Evolutionary conservation across 768 basidiomycete genomes (phyloP), one percentile per base, ranked within the genome.

Genomic region (Suillus luteus): DNA sequence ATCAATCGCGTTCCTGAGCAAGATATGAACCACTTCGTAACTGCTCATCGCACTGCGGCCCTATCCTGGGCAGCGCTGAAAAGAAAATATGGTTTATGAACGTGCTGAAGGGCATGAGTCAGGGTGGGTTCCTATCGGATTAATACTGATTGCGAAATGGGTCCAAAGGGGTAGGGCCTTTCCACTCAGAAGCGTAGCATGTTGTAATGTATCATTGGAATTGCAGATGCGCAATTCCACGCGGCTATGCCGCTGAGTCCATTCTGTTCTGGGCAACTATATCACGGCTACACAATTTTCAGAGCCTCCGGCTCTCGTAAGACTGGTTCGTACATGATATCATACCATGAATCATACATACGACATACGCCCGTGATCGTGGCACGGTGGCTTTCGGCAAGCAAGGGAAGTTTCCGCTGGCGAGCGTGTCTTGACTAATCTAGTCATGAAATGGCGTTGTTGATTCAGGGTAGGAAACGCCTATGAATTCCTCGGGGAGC

Each of bases 1-100:
- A 86, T 93, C 68, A 94, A 94, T 72, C 90, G 92, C 68, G 88
- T 94, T 64, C 87, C 88, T 33, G 92, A 94, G 75, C 85, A 87
- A 64, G 92, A 94, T 71, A 94, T 94, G 92, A 86, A 86, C 64
- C 81, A 83, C 37, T 94, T 94, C 70, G 87, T 90, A 37, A 71
- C 80, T 15, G 80, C 80, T 43, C 82, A 90, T 69, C 74, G 82
- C 51, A 78, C 82, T n/a, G 90, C 84, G 49, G 86, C 82, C 11
- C 82, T 89, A 22, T 87, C 89, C 7, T 94, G 92, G 92, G 77
- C 79, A 55, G 87, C 91, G 52, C 78, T 94, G 64, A 87, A 85
- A 76, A 82, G 84, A 77, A 92, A 88, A 72, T 92, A 92, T 70
- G 84, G 89, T 71, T 82, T 86, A 78, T 82, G 71, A 76, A 15